These are phyloP conservation scores for Plasmodium inui DNA, from an alignment of 169 alveolate genomes.

Conservation along the genomic window DNA sequence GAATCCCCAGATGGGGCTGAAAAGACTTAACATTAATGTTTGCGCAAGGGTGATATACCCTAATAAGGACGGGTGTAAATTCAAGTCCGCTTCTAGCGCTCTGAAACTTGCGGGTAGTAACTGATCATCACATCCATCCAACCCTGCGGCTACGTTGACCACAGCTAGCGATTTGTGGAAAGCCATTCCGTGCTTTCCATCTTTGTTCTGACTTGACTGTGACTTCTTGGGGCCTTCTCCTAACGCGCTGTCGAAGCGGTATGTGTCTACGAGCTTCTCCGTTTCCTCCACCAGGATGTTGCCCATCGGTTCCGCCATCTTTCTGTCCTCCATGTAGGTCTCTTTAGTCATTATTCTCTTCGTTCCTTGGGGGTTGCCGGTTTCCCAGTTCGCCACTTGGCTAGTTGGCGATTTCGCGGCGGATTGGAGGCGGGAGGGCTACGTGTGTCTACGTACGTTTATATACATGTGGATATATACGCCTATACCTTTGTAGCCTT, in stretches of 20 bases:
- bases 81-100: constrained; percentile 90
- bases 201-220: constrained; percentile 7
- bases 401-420: neutral
- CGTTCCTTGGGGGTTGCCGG: neutral
- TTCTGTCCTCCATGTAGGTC: constrained; percentile 27
- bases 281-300: constrained; percentile 55
- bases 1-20: constrained; percentile 93
- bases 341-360: constrained; percentile 21
- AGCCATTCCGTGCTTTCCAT: constrained; percentile 9
- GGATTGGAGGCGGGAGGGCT: neutral
- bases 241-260: neutral
- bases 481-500: neutral
- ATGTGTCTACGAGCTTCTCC: constrained; percentile 54
- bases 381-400: too few species aligned
- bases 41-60: constrained; percentile 89
- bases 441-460: neutral
- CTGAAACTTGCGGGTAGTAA: constrained; percentile 91
- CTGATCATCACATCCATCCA: constrained; percentile 93
- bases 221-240: neutral
- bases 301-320: neutral
- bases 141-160: constrained; percentile 89
- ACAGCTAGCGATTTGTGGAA: constrained; percentile 81
- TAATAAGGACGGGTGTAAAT: constrained; percentile 87
- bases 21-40: constrained; percentile 86
- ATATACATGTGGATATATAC: neutral